These are phyloP conservation scores for Phoma sp. DNA, from an alignment of 2,329 filamentous ascomycete genomes.

Conservation along the genomic window DNA sequence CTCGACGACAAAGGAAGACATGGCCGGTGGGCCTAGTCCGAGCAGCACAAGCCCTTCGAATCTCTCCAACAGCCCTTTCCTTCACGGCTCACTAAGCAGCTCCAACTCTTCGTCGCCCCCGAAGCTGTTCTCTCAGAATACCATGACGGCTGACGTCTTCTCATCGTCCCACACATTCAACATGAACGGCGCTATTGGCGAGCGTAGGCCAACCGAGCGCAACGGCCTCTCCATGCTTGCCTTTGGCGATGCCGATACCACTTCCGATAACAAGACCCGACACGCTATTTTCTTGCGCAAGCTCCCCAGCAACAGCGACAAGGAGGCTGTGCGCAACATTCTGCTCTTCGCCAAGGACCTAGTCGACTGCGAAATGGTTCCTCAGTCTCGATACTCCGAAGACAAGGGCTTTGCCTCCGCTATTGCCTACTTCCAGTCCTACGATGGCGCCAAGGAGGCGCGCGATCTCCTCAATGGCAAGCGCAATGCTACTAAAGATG, in stretches of 20 bases:
- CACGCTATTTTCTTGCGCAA: conserved; percentile 64
- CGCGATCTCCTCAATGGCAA: conserved; percentile 67
- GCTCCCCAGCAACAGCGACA: conserved; percentile 65
- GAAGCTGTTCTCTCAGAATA: conserved; percentile 44
- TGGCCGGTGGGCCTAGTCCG: conserved; percentile 52
- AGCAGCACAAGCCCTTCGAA: conserved; percentile 52
- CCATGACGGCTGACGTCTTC: conserved; percentile 53
- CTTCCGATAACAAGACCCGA: conserved; percentile 31
- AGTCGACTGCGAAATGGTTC: conserved; percentile 65
- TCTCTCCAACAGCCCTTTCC: conserved; percentile 49
- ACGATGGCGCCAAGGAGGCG: conserved; percentile 66
- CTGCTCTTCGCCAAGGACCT: conserved; percentile 71
- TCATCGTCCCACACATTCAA: conserved; percentile 49
- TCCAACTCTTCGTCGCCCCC: conserved; percentile 52
- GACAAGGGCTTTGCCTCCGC: conserved; percentile 65
- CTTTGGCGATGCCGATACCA: conserved; percentile 45
- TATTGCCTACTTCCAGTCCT: conserved; percentile 65
- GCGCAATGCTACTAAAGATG: conserved; percentile 66
- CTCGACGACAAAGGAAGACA: conserved; percentile 46
- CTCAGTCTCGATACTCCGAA: conserved; percentile 59
- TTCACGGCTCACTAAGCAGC: conserved; percentile 50
- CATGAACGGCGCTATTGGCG: conserved; percentile 50
- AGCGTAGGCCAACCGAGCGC: conserved; percentile 50
- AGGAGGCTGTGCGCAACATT: conserved; percentile 67
- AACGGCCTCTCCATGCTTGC: conserved; percentile 44